Base-by-base conservation (phyloP, 2,329 filamentous ascomycete genomes). In the Dactylella cylindrospora region DNA sequence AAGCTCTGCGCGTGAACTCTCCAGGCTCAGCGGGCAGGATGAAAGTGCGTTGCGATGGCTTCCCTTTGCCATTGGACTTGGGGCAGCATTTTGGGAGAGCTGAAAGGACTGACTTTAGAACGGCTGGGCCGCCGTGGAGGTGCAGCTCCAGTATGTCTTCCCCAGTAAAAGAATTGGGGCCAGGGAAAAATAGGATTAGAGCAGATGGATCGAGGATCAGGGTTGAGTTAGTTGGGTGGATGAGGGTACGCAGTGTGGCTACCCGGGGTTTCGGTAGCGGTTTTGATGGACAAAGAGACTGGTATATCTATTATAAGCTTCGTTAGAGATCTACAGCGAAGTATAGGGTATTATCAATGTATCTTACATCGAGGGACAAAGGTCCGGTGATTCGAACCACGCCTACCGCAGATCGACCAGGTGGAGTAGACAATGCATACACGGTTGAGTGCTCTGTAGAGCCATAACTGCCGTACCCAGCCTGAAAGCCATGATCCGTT, bases 111-210 rank as follows among this genome's bases (percentile, higher is more conserved):
- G 91, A 88, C 70, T 87, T 90, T 36, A 96, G 85, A 4, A 93
- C 90, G 1, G 93, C 93, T 2, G 84, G 80, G 0, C 93, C 91
- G 22, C 93, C 93, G 70, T 98, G 93, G n/a, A 96, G 80, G 69
- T 98, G 93, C 3, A 98, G 74, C 72, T 98, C 93, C 1, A 98
- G 79, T 1, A 97, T 78, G 70, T 96, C 89, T 71, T 97, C 90
- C 23, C 93, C 93, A 0, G 93, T 98, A 6, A 88, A 89, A 0
- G 90, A 95, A 41, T 81, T 80, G 0, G 91, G 90, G 0, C 76
- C 78, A 0, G 88, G 86, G 67, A 97, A 95, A 74, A 86, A 88
- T 22, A 97, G 79, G 1, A 95, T 78, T 9, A 97, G 73, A 0
- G 93, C 87, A 44, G 84, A 81, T 0, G 89, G 81, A 70, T 98